Evolutionary conservation across 208 protist genomes (phyloP).

Genomic region (Phytomonas francai): DNA sequence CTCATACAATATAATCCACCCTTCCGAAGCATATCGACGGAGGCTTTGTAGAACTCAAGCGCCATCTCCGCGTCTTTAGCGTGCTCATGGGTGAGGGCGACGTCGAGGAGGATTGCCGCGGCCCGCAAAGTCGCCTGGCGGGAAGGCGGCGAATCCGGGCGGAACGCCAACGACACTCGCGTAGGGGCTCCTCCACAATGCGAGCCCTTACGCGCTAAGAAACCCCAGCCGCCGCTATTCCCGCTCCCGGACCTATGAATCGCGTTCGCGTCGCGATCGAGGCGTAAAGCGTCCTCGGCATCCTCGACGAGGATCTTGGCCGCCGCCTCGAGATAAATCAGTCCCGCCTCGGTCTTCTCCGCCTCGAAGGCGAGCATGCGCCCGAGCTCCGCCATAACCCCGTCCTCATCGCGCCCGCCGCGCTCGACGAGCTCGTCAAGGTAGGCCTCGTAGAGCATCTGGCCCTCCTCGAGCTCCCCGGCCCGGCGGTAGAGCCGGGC

Average conservation of each 20-base stretch:
- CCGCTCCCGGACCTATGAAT: too few relatives aligned
- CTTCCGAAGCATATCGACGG: conserved; percentile 33
- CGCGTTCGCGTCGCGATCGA: not conserved
- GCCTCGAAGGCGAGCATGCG: conserved; percentile 42
- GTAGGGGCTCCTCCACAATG: not conserved
- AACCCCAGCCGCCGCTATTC: too few relatives aligned
- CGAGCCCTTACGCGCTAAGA: too few relatives aligned
- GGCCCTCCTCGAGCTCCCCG: conserved; percentile 23
- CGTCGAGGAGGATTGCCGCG: conserved; percentile 44
- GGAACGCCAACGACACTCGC: conserved; percentile 10
- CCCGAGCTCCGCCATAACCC: conserved; percentile 59
- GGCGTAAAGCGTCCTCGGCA: conserved; percentile 23
- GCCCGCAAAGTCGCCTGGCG: conserved; percentile 32
- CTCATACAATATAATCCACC: conserved; percentile 29
- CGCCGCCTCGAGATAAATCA: conserved; percentile 63
- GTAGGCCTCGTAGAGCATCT: conserved; percentile 49
- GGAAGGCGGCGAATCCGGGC: too few relatives aligned
- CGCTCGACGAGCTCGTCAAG: conserved; percentile 40
- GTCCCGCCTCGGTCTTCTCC: conserved; percentile 16
- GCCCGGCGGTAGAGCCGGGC: conserved; percentile 49
- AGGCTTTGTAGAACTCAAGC: conserved; percentile 53
- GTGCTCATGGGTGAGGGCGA: conserved; percentile 38
- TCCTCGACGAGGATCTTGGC: conserved; percentile 49
- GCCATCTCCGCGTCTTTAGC: conserved; percentile 36
- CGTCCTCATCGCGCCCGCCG: conserved; percentile 42